Evolutionary conservation across 2,329 filamentous ascomycete species (phyloP).

Genomic region (Aspergillus intermedius): DNA sequence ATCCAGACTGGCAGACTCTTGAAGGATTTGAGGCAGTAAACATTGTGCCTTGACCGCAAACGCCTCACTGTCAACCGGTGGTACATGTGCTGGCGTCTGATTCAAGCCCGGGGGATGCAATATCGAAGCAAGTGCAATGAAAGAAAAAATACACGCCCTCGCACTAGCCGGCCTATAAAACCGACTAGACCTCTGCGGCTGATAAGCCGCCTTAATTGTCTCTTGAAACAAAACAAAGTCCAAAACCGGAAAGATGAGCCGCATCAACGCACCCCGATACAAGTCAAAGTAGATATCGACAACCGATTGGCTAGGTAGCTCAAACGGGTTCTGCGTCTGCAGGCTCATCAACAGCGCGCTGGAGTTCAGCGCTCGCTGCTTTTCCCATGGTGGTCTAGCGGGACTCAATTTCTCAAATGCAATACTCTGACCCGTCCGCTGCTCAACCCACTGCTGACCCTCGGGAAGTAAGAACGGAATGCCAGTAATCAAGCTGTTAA

Average conservation of each 20-base stretch:
- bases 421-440: constrained; percentile 38
- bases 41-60: constrained; percentile 38
- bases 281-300: constrained; percentile 28
- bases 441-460: constrained; percentile 45
- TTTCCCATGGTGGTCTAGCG: constrained; percentile 29
- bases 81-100: neutral
- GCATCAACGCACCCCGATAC: constrained; percentile 32
- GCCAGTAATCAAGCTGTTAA: constrained; percentile 43
- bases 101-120: constrained; percentile 15
- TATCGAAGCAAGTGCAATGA: constrained; percentile 36
- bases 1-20: constrained; percentile 38
- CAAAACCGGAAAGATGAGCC: constrained; percentile 45
- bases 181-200: constrained; percentile 10
- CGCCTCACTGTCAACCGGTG: constrained; percentile 34
- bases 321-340: constrained; percentile 14
- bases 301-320: constrained; percentile 31
- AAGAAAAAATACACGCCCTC: constrained; percentile 46
- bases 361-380: constrained; percentile 21
- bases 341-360: constrained; percentile 15
- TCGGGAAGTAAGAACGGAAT: constrained; percentile 45
- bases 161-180: constrained; percentile 27
- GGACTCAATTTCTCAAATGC: constrained; percentile 25
- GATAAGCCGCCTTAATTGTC: constrained; percentile 44
- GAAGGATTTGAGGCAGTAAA: constrained; percentile 38
- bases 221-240: constrained; percentile 43